Conservation (phyloP, 345 rosid genomes). For the Gossypioides kirkii region DNA sequence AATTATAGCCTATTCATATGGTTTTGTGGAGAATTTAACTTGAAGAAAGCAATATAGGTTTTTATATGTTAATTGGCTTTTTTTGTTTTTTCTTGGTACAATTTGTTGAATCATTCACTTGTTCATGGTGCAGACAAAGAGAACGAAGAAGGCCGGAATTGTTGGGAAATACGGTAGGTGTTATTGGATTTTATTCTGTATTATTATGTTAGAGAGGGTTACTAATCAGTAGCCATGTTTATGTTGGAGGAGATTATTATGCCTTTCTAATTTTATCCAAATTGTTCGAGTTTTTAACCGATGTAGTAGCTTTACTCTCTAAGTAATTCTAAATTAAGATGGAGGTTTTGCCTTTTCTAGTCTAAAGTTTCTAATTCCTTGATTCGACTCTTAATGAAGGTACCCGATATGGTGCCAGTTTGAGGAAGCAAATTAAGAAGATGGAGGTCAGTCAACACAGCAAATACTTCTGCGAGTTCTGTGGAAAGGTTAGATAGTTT, state of each 20-base stretch:
- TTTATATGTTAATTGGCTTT: background rate
- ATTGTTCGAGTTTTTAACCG: background rate
- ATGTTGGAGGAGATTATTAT: background rate
- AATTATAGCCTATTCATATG: background rate
- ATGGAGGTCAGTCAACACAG: constrained; percentile 87
- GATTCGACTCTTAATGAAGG: constrained; percentile 29
- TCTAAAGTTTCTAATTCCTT: background rate
- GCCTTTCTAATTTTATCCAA: background rate
- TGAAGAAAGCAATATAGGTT: background rate
- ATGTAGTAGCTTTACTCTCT: background rate
- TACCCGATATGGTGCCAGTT: constrained; percentile 84
- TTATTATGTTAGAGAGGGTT: background rate
- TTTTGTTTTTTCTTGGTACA: background rate
- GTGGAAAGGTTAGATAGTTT: constrained; percentile 57
- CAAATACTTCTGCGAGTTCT: constrained; percentile 81
- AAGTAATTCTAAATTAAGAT: background rate
- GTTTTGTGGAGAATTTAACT: background rate
- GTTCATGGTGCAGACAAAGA: constrained; percentile 40
- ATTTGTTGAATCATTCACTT: background rate
- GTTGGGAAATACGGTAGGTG: constrained; percentile 52
- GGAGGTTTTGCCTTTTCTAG: background rate
- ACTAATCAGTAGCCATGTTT: background rate
- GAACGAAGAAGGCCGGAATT: constrained; percentile 66
- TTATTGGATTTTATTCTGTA: background rate
- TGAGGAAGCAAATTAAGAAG: constrained; percentile 84